phyloP scores from a whole-genome alignment of 1,284 basidiomycete species.

The Tremellales sp. region DNA sequence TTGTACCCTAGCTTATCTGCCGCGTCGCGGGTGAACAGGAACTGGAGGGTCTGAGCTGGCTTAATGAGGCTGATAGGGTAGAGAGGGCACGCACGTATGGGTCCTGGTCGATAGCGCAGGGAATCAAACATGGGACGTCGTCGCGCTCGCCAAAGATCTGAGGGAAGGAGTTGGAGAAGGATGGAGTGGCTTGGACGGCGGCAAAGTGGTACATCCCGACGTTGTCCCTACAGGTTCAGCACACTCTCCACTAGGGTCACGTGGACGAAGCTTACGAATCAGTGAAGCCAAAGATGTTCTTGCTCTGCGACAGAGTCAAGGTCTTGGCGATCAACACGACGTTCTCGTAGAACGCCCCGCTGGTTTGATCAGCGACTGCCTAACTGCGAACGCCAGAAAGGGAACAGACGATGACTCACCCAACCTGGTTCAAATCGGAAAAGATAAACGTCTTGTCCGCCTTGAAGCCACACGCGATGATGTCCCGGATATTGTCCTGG shows the following conservation, averaged over 20 bases:
- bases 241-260: neutral
- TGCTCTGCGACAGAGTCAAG: slow-evolving; percentile 90
- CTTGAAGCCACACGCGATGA: slow-evolving; percentile 94
- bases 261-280: slow-evolving; percentile 67
- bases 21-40: slow-evolving; percentile 94
- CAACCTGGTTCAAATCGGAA: slow-evolving; percentile 83
- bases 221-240: slow-evolving; percentile 69
- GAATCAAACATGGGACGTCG: slow-evolving; percentile 89
- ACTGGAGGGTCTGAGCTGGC: slow-evolving; percentile 52
- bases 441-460: slow-evolving; percentile 96
- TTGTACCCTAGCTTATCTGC: slow-evolving; percentile 91
- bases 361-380: slow-evolving; percentile 15
- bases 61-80: neutral
- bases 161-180: slow-evolving; percentile 98
- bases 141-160: slow-evolving; percentile 86
- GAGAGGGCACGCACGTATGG: slow-evolving; percentile 43
- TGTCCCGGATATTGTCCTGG: slow-evolving; percentile 83
- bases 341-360: slow-evolving; percentile 91
- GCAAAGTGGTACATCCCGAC: slow-evolving; percentile 98
- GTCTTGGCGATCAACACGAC: slow-evolving; percentile 87
- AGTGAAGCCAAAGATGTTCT: slow-evolving; percentile 92
- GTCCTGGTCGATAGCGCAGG: slow-evolving; percentile 95
- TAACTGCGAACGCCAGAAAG: neutral
- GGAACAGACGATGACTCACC: slow-evolving; percentile 48
- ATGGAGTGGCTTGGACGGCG: slow-evolving; percentile 92